phyloP scores from a whole-genome alignment of 2,329 filamentous ascomycete species.

The Colletotrichum orchidophilum region DNA sequence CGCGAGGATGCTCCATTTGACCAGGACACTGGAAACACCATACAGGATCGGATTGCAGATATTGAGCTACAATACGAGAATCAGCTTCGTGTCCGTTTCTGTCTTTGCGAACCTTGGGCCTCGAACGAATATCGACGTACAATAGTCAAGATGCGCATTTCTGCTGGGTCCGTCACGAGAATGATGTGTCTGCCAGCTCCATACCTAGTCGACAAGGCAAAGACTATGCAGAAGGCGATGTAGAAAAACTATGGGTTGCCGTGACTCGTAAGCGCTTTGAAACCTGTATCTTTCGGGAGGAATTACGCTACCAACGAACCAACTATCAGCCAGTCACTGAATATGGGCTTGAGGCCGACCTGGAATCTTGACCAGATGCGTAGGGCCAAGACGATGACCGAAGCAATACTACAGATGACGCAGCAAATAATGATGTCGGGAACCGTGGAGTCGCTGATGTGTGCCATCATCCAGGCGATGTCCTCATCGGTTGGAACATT shows the following conservation, averaged over 20 bases:
- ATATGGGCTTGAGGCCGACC: not conserved
- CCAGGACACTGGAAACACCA: slow-evolving; percentile 10
- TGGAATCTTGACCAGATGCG: slow-evolving; percentile 14
- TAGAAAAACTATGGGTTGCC: slow-evolving; percentile 12
- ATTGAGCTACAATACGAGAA: slow-evolving; percentile 1
- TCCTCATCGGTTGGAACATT: slow-evolving; percentile 9
- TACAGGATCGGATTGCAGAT: slow-evolving; percentile 22
- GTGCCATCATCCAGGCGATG: slow-evolving; percentile 24
- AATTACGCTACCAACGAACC: slow-evolving; percentile 12
- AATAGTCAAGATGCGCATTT: slow-evolving; percentile 25
- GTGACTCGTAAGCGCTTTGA: not conserved
- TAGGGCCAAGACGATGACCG: slow-evolving; percentile 3
- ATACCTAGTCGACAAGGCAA: slow-evolving; percentile 22
- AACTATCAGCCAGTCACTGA: slow-evolving; percentile 24
- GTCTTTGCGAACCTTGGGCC: not conserved
- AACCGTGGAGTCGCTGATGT: slow-evolving; percentile 23
- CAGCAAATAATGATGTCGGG: slow-evolving; percentile 24
- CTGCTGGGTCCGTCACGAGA: slow-evolving; percentile 19
- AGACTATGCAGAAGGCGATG: slow-evolving; percentile 15
- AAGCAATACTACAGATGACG: slow-evolving; percentile 2
- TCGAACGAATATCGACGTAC: not conserved
- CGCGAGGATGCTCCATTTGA: slow-evolving; percentile 25
- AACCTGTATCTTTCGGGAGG: not conserved
- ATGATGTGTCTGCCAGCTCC: slow-evolving; percentile 20
- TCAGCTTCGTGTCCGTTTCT: not conserved